Base-by-base conservation (phyloP, 352 stramenopile genomes). In the Globisporangium lucens region DNA sequence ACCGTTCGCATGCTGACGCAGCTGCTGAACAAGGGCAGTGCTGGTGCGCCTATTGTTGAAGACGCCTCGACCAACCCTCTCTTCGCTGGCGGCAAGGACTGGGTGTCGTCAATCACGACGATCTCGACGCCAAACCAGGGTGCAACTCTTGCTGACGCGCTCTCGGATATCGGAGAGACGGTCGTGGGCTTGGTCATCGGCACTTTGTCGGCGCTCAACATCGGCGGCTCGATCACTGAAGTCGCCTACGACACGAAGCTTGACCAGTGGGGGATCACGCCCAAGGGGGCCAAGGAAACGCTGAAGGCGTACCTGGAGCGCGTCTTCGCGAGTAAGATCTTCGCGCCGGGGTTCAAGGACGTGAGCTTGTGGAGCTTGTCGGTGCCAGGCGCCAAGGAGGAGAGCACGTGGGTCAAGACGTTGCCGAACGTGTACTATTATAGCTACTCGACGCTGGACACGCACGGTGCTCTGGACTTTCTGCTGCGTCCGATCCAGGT, bases 31-130 rank as follows among this genome's bases (percentile, higher is more conserved):
- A n/a, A n/a, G n/a, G n/a, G n/a, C n/a, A n/a, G n/a, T n/a, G n/a
- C n/a, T n/a, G n/a, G n/a, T n/a, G n/a, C n/a, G n/a, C n/a, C n/a
- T 33, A 33, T 33, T 33, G 30, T 33, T 2, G 30, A 33, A 4
- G 30, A 33, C 30, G 30, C 30, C 30, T 33, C 30, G 30, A 33
- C 30, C 0, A 70, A 77, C 47, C n/a, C 74, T n/a, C 51, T 91
- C 33, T 90, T 92, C 22, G 56, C 70, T 1, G 78, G 80, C 35
- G 82, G 80, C 0, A 77, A 83, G 61, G 79, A 78, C 61, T 92
- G 84, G 82, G 73, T 92, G 56, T 76, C 89, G 61, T 92, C 84
- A 13, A 74, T 92, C 69, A 89, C 84, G 51, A 89, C 79, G 7
- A 73, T 92, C 47, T 77, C 82, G 7, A 71, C 82, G 0, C 82